Conservation (phyloP, 345 rosid species). For the Gossypium turneri region DNA sequence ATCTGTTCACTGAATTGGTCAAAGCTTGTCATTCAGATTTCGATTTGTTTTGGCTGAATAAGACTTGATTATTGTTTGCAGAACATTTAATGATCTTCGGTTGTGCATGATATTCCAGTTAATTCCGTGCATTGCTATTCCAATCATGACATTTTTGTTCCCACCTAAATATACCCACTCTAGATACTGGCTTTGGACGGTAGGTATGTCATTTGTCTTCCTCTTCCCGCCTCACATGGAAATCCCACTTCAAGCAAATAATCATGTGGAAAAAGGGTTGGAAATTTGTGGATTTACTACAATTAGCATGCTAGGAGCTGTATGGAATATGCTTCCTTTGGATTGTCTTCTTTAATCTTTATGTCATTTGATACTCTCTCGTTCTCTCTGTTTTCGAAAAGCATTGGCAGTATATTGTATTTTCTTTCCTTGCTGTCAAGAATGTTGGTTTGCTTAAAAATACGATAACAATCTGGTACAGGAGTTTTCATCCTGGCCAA, state of each 20-base stretch:
- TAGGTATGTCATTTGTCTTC: conserved; percentile 36
- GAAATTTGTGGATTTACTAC: neutral
- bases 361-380: neutral
- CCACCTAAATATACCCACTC: conserved; percentile 79
- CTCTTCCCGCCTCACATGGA: neutral
- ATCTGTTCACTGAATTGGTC: neutral
- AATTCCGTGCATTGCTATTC: conserved; percentile 67
- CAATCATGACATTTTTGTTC: conserved; percentile 50
- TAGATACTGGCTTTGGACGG: conserved; percentile 67
- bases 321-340: neutral
- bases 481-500: conserved; percentile 52
- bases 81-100: conserved; percentile 87
- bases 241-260: neutral
- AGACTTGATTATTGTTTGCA: conserved; percentile 60
- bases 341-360: neutral
- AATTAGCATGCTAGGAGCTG: neutral
- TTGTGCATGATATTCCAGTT: conserved; percentile 84
- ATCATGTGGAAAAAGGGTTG: neutral
- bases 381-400: neutral
- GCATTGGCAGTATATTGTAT: neutral
- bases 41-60: conserved; percentile 25
- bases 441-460: conserved; percentile 1
- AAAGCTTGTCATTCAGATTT: neutral
- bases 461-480: conserved; percentile 26
- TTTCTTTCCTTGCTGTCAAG: neutral